Evolutionary conservation across 345 rosid genomes (phyloP), one percentile per base, ranked within the genome.

Genomic region (Pistacia integerrima): DNA sequence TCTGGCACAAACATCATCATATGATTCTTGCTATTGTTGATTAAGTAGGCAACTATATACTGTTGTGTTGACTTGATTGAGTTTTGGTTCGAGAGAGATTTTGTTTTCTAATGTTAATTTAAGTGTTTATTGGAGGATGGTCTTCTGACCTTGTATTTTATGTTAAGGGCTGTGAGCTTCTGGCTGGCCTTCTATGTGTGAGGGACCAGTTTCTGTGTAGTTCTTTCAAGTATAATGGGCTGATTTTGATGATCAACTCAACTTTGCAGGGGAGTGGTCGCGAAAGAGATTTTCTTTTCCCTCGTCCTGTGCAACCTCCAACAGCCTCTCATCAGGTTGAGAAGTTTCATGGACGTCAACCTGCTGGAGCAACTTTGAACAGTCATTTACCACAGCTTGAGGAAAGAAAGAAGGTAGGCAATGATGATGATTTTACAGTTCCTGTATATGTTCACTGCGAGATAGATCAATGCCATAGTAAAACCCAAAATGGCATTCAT

Each of bases 381-480:
- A 56, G 72, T 77, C 72, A 87, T 33, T 41, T 75, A 70, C 64
- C 76, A 54, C 82, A 48, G 11, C 76, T 69, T 76, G 87, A 78
- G 52, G 86, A 82, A 84, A 83, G 78, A 72, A 89, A 85, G 79
- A 83, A 80, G 72, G 69, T 68, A 1, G 84, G 87, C 62, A 92
- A 90, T 78, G 97, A 89, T 76, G 97, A 89, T 69, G 95, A 91
- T 80, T 94, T 87, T 52, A 82, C 75, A 18, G 98, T 94, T 82
- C 94, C 98, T 4, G 90, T 91, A 35, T 91, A 73, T 79, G 67
- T 82, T 67, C 88, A 80, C 49, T 84, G 92, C 1, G 86, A 78
- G 78, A 69, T 17, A 9, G 84, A 46, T 60, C 88, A 78, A 67
- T 65, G 12, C 48, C 70, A 36, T 64, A 51, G 49, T 16, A 87